A percentile compares a stretch with the other conserved stretches of the same genome.
These are phyloP conservation scores for Beta vulgaris DNA, from an alignment of 148 eudicot species.

Conservation along the genomic window DNA sequence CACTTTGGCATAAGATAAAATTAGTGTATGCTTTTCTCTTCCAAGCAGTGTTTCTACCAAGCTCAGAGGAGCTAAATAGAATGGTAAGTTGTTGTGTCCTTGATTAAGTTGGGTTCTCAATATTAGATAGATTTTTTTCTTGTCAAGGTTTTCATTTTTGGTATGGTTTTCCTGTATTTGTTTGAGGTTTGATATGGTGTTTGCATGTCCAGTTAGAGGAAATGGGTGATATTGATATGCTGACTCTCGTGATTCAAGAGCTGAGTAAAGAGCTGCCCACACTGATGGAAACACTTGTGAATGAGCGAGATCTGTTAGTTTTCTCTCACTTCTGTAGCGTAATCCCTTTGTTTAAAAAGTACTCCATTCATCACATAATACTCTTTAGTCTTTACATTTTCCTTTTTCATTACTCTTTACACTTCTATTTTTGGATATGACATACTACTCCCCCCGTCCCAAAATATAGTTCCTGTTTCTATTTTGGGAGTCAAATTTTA, in stretches of 20 bases:
- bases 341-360: no score
- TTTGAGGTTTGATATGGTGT: conserved; percentile 26
- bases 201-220: conserved; percentile 65
- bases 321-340: conserved; percentile 24
- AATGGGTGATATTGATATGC: conserved; percentile 88
- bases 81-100: conserved; percentile 47
- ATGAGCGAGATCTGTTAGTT: conserved; percentile 89
- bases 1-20: conserved; percentile 50
- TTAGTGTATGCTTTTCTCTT: conserved; percentile 39
- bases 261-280: conserved; percentile 94
- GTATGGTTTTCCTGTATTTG: conserved; percentile 1
- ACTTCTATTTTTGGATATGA: no score
- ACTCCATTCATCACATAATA: no score
- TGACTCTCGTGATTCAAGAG: conserved; percentile 92
- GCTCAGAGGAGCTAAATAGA: conserved; percentile 58
- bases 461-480: no score
- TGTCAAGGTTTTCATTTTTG: not conserved
- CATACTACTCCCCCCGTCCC: no score
- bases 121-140: no score
- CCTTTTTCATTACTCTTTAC: not conserved
- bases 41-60: conserved; percentile 44
- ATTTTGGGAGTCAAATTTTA: no score
- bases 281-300: conserved; percentile 90
- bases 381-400: not conserved
- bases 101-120: not conserved